Percentiles rank a stretch among this genome's conserved stretches.
Conservation (phyloP, 129 eudicot species). For the Chrysanthemum makinoi region DNA sequence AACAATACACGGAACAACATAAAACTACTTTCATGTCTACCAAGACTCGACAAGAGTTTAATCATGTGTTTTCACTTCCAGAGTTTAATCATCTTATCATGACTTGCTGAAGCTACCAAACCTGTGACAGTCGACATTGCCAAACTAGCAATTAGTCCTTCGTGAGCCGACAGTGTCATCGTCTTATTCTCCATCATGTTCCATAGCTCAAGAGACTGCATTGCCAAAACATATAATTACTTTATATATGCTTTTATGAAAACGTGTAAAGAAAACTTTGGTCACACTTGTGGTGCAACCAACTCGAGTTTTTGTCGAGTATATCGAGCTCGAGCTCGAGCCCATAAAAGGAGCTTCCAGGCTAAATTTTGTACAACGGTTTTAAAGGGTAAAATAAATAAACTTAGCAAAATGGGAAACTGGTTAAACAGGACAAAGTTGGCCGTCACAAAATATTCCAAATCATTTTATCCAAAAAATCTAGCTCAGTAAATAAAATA, state of each 20-base stretch:
- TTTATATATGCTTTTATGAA: neutral
- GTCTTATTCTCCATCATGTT: conserved; percentile 80
- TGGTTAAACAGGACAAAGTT: too few relatives aligned
- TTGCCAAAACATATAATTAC: neutral
- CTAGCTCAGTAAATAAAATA: too few relatives aligned
- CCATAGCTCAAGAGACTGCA: conserved; percentile 84
- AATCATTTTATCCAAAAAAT: too few relatives aligned
- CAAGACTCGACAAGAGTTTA: neutral
- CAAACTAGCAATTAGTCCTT: conserved; percentile 74
- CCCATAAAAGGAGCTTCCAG: too few relatives aligned
- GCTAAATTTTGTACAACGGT: too few relatives aligned
- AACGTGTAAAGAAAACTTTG: neutral
- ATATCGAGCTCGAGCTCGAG: too few relatives aligned
- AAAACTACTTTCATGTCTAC: conserved; percentile 2
- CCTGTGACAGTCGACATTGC: conserved; percentile 64
- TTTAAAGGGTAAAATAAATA: too few relatives aligned
- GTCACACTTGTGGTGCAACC: too few relatives aligned
- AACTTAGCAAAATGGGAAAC: too few relatives aligned
- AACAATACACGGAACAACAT: neutral
- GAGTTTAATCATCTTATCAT: conserved; percentile 80
- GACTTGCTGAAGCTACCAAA: conserved; percentile 83
- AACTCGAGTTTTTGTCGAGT: too few relatives aligned
- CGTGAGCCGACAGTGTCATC: conserved; percentile 79
- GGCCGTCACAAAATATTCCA: too few relatives aligned
- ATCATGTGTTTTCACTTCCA: conserved; percentile 50